Evolutionary conservation across 305 asterid genomes (phyloP).

Genomic region (Fraxinus nigra): DNA sequence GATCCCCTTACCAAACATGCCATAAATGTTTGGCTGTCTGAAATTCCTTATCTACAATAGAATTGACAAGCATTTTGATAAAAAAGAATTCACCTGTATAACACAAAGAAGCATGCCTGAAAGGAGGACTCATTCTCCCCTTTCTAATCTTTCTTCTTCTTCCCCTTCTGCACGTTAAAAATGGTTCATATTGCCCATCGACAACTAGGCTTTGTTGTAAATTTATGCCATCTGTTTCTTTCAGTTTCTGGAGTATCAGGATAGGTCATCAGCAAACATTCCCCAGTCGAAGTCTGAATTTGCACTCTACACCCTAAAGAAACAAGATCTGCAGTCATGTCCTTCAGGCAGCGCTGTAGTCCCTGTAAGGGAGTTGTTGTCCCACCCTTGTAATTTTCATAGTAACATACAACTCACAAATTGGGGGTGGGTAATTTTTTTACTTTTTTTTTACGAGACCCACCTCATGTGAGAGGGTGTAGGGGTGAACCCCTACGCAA

Average conservation of each 20-base stretch:
- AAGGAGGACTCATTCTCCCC: background rate
- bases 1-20: background rate
- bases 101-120: background rate
- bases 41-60: background rate
- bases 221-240: background rate
- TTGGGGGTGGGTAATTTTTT: too few species aligned
- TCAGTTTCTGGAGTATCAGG: background rate
- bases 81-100: background rate
- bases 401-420: too few species aligned
- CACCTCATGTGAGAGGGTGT: too few species aligned
- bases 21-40: background rate
- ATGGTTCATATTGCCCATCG: background rate
- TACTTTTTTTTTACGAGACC: too few species aligned
- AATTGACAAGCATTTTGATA: background rate
- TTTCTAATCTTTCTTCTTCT: background rate
- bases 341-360: background rate
- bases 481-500: too few species aligned
- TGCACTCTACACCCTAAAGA: background rate
- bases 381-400: background rate
- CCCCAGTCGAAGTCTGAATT: background rate
- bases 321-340: background rate
- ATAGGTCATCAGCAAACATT: background rate
- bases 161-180: background rate
- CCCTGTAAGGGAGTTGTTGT: background rate
- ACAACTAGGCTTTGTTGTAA: background rate